Conservation (phyloP, 1,284 basidiomycete species). For the Apiotrichum veenhuisii region DNA sequence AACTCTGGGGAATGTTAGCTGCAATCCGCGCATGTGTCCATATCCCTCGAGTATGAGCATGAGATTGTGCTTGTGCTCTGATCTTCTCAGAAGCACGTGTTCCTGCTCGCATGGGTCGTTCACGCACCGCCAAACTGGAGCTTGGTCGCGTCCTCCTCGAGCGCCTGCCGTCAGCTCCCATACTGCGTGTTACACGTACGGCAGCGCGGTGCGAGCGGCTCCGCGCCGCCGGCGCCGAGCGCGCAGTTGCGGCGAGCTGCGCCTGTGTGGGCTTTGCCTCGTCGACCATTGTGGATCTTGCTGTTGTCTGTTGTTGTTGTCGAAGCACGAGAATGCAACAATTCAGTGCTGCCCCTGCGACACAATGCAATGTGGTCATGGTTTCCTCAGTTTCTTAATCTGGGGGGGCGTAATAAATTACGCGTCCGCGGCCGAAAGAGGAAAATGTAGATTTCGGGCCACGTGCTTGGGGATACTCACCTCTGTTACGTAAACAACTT, state of each 20-base stretch:
- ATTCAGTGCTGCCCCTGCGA: not conserved
- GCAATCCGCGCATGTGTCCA: too few species aligned
- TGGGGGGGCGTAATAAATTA: not conserved
- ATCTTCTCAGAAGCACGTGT: too few species aligned
- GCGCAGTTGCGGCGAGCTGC: conserved; percentile 8
- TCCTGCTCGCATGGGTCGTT: too few species aligned
- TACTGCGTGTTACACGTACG: not conserved
- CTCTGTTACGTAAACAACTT: too few species aligned
- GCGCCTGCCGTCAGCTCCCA: conserved; percentile 17
- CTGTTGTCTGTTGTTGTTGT: not conserved
- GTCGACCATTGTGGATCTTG: conserved; percentile 32
- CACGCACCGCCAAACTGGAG: conserved; percentile 42
- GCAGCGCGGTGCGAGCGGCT: not conserved
- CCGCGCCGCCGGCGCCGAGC: not conserved
- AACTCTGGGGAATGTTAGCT: conserved; percentile 29
- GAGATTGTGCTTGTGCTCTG: too few species aligned
- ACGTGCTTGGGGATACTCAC: too few species aligned
- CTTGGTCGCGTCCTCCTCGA: conserved; percentile 47
- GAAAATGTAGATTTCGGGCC: too few species aligned
- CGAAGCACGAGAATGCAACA: too few species aligned
- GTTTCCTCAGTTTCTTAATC: not conserved
- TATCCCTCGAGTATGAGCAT: too few species aligned
- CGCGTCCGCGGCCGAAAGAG: too few species aligned
- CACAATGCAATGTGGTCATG: not conserved
- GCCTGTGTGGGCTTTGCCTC: conserved; percentile 20